Evolutionary conservation across 2,329 filamentous ascomycete genomes (phyloP).

Genomic region (Chaetomiaceae sp.): DNA sequence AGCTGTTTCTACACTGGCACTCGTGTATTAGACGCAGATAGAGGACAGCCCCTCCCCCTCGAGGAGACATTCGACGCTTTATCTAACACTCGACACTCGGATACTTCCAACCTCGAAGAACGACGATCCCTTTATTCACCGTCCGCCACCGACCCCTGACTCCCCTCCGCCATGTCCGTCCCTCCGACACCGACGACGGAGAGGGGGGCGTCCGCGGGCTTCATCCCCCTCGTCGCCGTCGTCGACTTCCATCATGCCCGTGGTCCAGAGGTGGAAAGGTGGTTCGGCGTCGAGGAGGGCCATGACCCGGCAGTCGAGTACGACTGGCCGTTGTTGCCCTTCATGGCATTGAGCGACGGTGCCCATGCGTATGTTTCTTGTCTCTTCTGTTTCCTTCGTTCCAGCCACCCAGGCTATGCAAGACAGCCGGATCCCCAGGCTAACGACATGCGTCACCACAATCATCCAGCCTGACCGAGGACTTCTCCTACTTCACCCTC

Average conservation of each 20-base stretch:
- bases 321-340: constrained; percentile 83
- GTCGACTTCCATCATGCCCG: constrained; percentile 81
- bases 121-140: too few species aligned
- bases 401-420: too few species aligned
- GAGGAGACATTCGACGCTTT: too few species aligned
- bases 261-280: constrained; percentile 89
- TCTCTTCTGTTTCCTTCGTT: background rate
- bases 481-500: constrained; percentile 98
- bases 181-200: constrained; percentile 14
- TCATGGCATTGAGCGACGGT: constrained; percentile 95
- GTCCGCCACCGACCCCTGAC: background rate
- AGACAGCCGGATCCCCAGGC: too few species aligned
- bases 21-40: too few species aligned
- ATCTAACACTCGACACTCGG: too few species aligned
- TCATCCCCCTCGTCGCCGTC: constrained; percentile 68
- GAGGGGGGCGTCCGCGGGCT: constrained; percentile 30
- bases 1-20: too few species aligned
- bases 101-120: too few species aligned
- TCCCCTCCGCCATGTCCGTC: constrained; percentile 1
- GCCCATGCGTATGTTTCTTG: constrained; percentile 75
- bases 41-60: too few species aligned
- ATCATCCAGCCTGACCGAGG: constrained; percentile 75
- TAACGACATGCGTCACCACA: too few species aligned
- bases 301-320: constrained; percentile 75
- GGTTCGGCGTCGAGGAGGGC: constrained; percentile 74